These are phyloP conservation scores for Patellaria atrata DNA, from an alignment of 495 filamentous ascomycete species.

Conservation along the genomic window DNA sequence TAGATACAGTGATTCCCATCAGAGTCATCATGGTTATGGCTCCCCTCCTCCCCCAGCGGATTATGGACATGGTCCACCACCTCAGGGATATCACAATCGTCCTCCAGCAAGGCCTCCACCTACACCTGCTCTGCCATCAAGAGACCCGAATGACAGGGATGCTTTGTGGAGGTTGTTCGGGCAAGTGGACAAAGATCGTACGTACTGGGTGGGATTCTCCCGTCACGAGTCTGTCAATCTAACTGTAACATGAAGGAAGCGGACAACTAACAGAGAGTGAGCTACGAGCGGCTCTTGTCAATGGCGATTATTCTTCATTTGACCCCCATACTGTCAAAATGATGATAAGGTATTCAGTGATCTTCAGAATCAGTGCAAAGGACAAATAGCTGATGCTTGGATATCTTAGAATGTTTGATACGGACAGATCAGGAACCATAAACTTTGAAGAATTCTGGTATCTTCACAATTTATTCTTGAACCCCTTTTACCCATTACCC, in stretches of 20 bases:
- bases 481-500: too few species aligned
- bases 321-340: slow-evolving; percentile 93
- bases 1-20: slow-evolving; percentile 26
- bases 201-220: slow-evolving; percentile 3
- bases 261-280: slow-evolving; percentile 78
- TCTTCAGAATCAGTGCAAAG: too few species aligned
- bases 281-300: slow-evolving; percentile 82
- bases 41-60: slow-evolving; percentile 45
- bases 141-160: slow-evolving; percentile 45
- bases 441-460: slow-evolving; percentile 88
- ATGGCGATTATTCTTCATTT: slow-evolving; percentile 88
- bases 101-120: slow-evolving; percentile 48
- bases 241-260: slow-evolving; percentile 35
- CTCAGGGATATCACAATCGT: slow-evolving; percentile 30
- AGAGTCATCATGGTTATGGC: slow-evolving; percentile 26
- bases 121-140: slow-evolving; percentile 48
- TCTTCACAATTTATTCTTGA: too few species aligned
- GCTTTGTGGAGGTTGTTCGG: slow-evolving; percentile 75
- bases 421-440: slow-evolving; percentile 72
- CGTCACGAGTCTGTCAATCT: neutral
- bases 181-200: slow-evolving; percentile 74
- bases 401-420: slow-evolving; percentile 76
- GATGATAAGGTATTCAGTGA: slow-evolving; percentile 53
- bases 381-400: too few species aligned
- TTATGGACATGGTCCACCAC: slow-evolving; percentile 45